Conservation (phyloP, 495 filamentous ascomycete genomes). For the Penicillium samsonianum region DNA sequence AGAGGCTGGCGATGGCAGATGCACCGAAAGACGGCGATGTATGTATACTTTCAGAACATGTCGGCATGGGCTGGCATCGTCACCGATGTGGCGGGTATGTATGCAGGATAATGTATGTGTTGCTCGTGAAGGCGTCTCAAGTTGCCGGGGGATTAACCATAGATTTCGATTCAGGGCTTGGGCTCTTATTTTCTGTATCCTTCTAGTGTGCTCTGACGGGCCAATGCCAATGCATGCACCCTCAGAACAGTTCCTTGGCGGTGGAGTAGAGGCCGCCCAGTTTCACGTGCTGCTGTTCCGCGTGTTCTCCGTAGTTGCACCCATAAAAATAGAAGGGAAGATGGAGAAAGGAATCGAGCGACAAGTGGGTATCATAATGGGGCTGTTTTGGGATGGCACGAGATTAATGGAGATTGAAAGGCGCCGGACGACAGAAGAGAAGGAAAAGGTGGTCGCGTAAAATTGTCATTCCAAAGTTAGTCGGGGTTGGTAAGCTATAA, state of each 20-base stretch:
- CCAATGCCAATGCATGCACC: not conserved
- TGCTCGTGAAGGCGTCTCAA: slow-evolving; percentile 8
- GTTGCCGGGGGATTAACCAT: not conserved
- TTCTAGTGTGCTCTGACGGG: not conserved
- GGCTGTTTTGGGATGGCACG: slow-evolving; percentile 39
- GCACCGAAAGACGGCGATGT: not conserved
- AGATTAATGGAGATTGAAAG: slow-evolving; percentile 33
- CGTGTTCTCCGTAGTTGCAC: slow-evolving; percentile 18
- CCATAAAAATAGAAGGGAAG: slow-evolving; percentile 31
- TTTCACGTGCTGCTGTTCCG: slow-evolving; percentile 6
- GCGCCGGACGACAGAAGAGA: slow-evolving; percentile 17
- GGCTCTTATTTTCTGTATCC: slow-evolving; percentile 9
- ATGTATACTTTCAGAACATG: not conserved
- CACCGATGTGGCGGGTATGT: slow-evolving; percentile 3
- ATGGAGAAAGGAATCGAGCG: slow-evolving; percentile 34
- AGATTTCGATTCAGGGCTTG: slow-evolving; percentile 11
- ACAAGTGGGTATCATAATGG: slow-evolving; percentile 52
- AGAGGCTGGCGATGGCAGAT: not conserved
- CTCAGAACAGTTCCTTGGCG: not conserved
- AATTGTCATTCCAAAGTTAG: slow-evolving; percentile 23
- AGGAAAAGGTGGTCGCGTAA: slow-evolving; percentile 9
- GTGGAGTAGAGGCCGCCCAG: slow-evolving; percentile 2
- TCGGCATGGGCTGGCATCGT: not conserved
- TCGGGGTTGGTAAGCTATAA: slow-evolving; percentile 57
- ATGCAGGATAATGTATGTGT: slow-evolving; percentile 17